Evolutionary conservation across 768 basidiomycete genomes (phyloP).

Genomic region (Tylopilus sp.): DNA sequence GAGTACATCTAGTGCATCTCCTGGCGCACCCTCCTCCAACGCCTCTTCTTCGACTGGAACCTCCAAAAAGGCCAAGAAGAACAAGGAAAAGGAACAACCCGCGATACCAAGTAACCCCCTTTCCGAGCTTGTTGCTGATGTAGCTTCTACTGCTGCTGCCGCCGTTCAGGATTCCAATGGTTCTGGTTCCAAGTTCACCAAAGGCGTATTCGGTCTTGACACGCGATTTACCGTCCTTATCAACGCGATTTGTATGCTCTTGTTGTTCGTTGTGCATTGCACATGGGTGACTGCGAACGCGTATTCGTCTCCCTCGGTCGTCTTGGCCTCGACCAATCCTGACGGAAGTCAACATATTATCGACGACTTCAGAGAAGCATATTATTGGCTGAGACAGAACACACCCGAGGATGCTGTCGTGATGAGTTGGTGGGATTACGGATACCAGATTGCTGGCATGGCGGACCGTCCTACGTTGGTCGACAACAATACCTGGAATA

Average conservation of each 20-base stretch:
- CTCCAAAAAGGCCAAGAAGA: constrained; percentile 50
- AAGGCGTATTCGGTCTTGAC: constrained; percentile 84
- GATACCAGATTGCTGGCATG: constrained; percentile 99
- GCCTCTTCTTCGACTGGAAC: constrained; percentile 29
- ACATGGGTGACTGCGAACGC: constrained; percentile 94
- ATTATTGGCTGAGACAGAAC: constrained; percentile 98
- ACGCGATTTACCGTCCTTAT: constrained; percentile 71
- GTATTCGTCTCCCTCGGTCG: constrained; percentile 97
- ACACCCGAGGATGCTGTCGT: constrained; percentile 89
- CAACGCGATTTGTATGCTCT: constrained; percentile 73
- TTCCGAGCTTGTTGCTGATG: constrained; percentile 41
- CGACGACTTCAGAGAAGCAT: constrained; percentile 98
- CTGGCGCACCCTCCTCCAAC: constrained; percentile 22
- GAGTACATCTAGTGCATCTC: constrained; percentile 20
- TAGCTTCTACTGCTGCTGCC: constrained; percentile 30
- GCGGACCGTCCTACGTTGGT: constrained; percentile 94
- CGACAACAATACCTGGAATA: constrained; percentile 99
- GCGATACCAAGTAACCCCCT: constrained; percentile 34
- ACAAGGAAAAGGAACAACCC: constrained; percentile 51
- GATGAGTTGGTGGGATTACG: constrained; percentile 99
- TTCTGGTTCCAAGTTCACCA: constrained; percentile 20
- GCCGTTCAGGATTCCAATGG: constrained; percentile 18
- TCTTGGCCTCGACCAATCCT: constrained; percentile 70
- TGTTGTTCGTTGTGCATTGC: constrained; percentile 93
- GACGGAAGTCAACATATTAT: constrained; percentile 95